Conservation (phyloP, 148 eudicot species). For the Bassia scoparia region DNA sequence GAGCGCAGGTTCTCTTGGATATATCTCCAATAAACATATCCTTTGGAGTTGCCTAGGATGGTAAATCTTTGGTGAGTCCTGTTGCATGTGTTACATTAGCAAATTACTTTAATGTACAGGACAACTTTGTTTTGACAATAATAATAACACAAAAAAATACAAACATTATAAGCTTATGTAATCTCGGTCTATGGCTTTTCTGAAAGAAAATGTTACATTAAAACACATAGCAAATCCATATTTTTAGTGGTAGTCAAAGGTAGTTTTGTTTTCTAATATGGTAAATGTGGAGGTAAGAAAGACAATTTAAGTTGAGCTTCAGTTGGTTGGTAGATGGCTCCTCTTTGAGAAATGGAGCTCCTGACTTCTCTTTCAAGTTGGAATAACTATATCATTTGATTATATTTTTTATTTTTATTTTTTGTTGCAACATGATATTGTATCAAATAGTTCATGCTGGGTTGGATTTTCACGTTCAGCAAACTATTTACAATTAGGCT, state of each 20-base stretch:
- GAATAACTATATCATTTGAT: too few species aligned
- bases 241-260: neutral
- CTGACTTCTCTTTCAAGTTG: too few species aligned
- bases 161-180: too few species aligned
- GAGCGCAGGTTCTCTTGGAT: slow-evolving; percentile 83
- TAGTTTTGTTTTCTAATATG: neutral
- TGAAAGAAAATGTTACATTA: neutral
- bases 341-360: too few species aligned
- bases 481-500: too few species aligned
- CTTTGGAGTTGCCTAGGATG: slow-evolving; percentile 98
- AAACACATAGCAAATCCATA: neutral
- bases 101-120: neutral
- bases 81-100: slow-evolving; percentile 23
- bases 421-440: too few species aligned
- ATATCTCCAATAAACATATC: slow-evolving; percentile 97
- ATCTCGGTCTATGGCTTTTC: neutral
- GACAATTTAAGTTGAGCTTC: neutral
- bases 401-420: too few species aligned
- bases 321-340: too few species aligned
- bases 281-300: neutral
- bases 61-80: slow-evolving; percentile 87
- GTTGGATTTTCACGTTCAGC: too few species aligned
- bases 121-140: too few species aligned
- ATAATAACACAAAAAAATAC: too few species aligned
- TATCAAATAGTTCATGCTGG: too few species aligned